Evolutionary conservation across 2,329 filamentous ascomycete genomes (phyloP).

Genomic region (Chaetomiaceae sp.): DNA sequence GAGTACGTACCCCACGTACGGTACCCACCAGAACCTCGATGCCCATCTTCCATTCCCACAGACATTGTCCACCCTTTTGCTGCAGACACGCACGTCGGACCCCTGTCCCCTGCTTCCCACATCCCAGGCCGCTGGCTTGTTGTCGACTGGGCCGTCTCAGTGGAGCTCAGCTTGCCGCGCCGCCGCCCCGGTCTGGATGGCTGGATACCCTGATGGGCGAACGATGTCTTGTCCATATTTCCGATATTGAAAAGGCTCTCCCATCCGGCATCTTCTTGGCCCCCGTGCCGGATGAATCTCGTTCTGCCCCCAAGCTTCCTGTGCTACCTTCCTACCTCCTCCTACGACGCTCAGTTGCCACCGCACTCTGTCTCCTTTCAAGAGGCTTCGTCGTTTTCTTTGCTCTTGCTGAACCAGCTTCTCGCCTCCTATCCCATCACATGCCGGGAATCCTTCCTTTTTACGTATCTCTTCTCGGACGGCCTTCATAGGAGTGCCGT

Average conservation of each 20-base stretch:
- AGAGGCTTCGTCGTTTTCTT: background rate
- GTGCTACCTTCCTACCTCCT: background rate
- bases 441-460: background rate
- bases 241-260: constrained; percentile 24
- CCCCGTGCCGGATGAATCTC: constrained; percentile 18
- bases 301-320: constrained; percentile 3
- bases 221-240: constrained; percentile 14
- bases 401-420: background rate
- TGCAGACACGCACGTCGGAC: constrained; percentile 9
- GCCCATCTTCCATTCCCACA: constrained; percentile 3
- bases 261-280: constrained; percentile 7
- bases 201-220: constrained; percentile 4
- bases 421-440: background rate
- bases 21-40: constrained; percentile 5
- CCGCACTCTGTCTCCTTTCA: background rate
- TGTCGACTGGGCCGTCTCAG: constrained; percentile 11
- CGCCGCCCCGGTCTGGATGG: constrained; percentile 14
- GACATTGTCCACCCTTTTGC: constrained; percentile 4
- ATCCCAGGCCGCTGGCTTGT: constrained; percentile 10
- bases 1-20: constrained; percentile 19
- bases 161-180: constrained; percentile 18
- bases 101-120: constrained; percentile 14
- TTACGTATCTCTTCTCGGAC: background rate
- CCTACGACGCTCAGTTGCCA: background rate
- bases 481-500: too few species aligned